Base-by-base conservation (phyloP, 257 asterid genomes). In the Ophiorrhiza pumila region DNA sequence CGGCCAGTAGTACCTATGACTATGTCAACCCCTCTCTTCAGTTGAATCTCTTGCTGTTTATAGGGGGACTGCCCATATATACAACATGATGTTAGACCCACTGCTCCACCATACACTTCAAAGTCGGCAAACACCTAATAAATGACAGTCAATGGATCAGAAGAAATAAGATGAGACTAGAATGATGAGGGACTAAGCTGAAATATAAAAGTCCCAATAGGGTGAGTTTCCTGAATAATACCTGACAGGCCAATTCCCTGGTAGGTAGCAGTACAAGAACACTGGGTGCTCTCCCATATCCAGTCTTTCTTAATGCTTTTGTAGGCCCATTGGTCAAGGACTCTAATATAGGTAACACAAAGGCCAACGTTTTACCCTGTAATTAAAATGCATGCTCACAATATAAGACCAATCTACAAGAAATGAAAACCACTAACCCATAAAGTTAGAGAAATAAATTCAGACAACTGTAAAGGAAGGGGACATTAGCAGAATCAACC, bases 1-100 rank as follows among this genome's bases (percentile, higher is more conserved):
- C 98, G 96, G 29, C 99, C 98, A 79, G 97, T 95, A 39, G 99
- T 92, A 56, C 98, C 98, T 68, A 95, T 83, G 61, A 90, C 88
- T 27, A 92, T 82, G 72, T 92, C 98, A 64, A 95, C 98, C 43
- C 99, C 99, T 80, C 88, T 86, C 79, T 86, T 90, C 80, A 91
- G 71, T 75, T 79, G 80, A 66, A 18, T 72, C 71, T 77, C 84
- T 63, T 94, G 99, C 34, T 90, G 81, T 49, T 72, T 86, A 65
- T 85, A 87, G 3, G 96, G 92, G 63, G 97, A 76, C 69, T 96
- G 96, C 49, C 99, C 98, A 72, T 93, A 91, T 58, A 93, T 79
- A 81, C 97, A 93, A 77, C 97, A 92, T 0, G 97, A 73, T 61
- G 65, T 87, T 79, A 90, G 78, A 72, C 99, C 98, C 68, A 95